Percentiles rank a stretch among this genome's conserved stretches.
Evolutionary conservation across 768 basidiomycete genomes (phyloP).

Genomic region (Strobilomyces echinocephalus): DNA sequence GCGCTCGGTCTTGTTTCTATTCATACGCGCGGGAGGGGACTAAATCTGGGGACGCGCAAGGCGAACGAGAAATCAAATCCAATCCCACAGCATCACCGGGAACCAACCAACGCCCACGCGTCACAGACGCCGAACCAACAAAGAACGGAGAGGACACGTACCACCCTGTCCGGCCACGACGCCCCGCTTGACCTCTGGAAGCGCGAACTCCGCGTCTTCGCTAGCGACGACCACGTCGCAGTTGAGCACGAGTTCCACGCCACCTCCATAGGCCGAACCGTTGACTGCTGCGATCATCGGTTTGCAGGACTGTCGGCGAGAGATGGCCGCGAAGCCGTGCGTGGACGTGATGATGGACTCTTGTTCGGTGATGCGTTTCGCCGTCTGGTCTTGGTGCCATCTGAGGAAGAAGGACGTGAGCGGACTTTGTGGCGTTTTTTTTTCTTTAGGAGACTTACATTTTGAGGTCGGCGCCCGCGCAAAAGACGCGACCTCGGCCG

Average conservation of each 20-base stretch:
- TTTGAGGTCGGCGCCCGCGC: constrained; percentile 76
- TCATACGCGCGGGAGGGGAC: not conserved
- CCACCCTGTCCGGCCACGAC: constrained; percentile 72
- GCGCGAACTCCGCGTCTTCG: constrained; percentile 61
- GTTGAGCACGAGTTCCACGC: constrained; percentile 64
- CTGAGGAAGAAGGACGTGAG: constrained; percentile 30
- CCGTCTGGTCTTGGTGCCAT: constrained; percentile 54
- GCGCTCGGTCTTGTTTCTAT: constrained; percentile 1
- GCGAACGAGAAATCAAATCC: not conserved
- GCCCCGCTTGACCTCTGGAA: constrained; percentile 77
- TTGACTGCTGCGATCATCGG: constrained; percentile 79
- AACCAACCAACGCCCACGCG: not conserved
- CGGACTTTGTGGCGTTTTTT: not conserved
- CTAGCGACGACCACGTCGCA: constrained; percentile 73
- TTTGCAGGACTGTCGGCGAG: constrained; percentile 61
- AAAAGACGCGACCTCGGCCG: constrained; percentile 68
- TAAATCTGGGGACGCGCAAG: not conserved
- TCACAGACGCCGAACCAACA: not conserved
- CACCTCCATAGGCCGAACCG: constrained; percentile 68
- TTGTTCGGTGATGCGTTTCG: constrained; percentile 42
- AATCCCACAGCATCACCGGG: not conserved
- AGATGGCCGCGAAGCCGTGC: constrained; percentile 71
- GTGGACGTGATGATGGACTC: constrained; percentile 35
- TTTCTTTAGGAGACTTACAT: constrained; percentile 41
- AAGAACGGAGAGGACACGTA: constrained; percentile 25